Evolutionary conservation across 2,329 filamentous ascomycete genomes (phyloP).

Genomic region (Pseudogymnoascus sp.): DNA sequence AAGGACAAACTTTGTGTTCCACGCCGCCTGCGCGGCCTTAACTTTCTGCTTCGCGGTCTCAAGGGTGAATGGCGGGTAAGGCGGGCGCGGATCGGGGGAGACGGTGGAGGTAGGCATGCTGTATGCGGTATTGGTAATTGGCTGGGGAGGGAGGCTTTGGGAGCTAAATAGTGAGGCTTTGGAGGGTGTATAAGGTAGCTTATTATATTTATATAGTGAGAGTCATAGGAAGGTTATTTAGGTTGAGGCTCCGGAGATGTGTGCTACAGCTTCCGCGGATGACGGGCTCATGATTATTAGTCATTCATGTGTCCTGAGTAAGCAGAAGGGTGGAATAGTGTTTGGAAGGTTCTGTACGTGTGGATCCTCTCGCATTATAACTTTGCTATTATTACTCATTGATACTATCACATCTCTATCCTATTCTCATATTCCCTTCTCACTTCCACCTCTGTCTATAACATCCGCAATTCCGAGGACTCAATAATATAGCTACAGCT

Average conservation of each 20-base stretch:
- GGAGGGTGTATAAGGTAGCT: background rate
- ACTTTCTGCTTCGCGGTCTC: constrained; percentile 69
- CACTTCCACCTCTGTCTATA: no score
- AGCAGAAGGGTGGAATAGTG: background rate
- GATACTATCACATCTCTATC: background rate
- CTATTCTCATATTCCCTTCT: no score
- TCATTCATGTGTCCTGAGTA: background rate
- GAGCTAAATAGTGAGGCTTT: background rate
- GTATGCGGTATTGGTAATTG: background rate
- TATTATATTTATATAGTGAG: background rate
- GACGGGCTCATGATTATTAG: background rate
- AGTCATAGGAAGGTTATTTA: background rate
- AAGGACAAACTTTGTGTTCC: constrained; percentile 61
- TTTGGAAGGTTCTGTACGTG: background rate
- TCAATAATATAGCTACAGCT: background rate
- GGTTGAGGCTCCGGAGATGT: background rate
- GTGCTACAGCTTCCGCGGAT: background rate
- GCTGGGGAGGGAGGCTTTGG: background rate
- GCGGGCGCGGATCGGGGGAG: constrained; percentile 27
- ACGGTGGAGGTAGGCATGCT: constrained; percentile 14
- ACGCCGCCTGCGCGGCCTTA: constrained; percentile 73
- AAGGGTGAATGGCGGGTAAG: constrained; percentile 65
- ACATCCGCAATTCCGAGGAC: no score
- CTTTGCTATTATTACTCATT: background rate
- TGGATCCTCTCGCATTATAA: background rate